A percentile compares a stretch with the other conserved stretches of the same genome.
phyloP scores from a whole-genome alignment of 306 rosid genomes.

The Castanea crenata region DNA sequence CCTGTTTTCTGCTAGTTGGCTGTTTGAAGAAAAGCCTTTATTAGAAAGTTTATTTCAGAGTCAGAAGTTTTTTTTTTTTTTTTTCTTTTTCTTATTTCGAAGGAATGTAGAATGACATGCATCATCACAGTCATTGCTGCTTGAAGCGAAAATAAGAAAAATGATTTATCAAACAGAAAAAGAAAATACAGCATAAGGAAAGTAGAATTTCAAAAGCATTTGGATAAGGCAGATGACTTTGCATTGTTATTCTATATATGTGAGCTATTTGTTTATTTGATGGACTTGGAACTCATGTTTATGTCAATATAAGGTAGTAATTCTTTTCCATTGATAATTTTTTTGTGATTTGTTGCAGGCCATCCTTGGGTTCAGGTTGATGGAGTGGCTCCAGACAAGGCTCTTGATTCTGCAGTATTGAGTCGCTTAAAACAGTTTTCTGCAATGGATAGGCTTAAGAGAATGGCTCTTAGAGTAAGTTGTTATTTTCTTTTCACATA shows the following conservation, averaged over 20 bases:
- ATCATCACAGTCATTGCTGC: neutral
- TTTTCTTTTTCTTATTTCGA: neutral
- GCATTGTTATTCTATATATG: neutral
- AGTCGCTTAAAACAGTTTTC: slow-evolving; percentile 83
- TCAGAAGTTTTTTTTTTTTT: neutral
- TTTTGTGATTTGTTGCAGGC: slow-evolving; percentile 50
- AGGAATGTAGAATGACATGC: neutral
- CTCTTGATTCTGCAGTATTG: slow-evolving; percentile 85
- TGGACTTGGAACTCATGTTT: neutral
- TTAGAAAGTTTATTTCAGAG: neutral
- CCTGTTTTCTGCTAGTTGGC: neutral
- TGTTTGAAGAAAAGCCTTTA: neutral
- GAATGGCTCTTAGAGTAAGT: slow-evolving; percentile 92
- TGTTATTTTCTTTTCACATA: neutral
- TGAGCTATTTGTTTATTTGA: neutral
- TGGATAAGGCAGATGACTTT: neutral
- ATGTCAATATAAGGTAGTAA: neutral
- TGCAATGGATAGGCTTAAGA: slow-evolving; percentile 87
- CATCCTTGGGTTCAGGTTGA: slow-evolving; percentile 91
- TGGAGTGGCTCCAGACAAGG: slow-evolving; percentile 84
- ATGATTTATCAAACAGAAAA: neutral
- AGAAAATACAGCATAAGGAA: neutral
- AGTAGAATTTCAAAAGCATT: neutral
- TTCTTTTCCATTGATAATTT: neutral
- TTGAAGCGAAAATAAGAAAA: neutral